Evolutionary conservation across 2,329 filamentous ascomycete species (phyloP), one percentile per base, ranked within the genome.

Genomic region (Myriosclerotinia curreyana): DNA sequence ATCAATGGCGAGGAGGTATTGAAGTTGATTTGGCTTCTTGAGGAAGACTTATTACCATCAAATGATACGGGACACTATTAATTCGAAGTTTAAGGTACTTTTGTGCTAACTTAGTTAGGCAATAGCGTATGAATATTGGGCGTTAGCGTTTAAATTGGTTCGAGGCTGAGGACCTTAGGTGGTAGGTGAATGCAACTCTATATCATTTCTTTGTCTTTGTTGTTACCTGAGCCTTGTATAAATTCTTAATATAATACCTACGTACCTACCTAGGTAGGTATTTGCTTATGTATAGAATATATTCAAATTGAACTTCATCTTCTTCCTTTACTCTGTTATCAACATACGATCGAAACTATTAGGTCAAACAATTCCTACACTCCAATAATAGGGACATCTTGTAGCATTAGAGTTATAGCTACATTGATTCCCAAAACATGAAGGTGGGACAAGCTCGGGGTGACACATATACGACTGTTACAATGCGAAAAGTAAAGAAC

Each of bases 401-500:
- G 25, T 22, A 28, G 25, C 4, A n/a, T 44, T 46, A 40, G 25
- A 58, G 54, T 22, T 17, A 58, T 20, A 48, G 42, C 42, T 48
- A 36, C 28, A 36, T 48, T 28, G 31, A 20, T 20, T 58, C 28
- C 40, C 40, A 34, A 58, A 48, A 58, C 28, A 48, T 48, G 5
- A 11, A 36, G 28, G 28, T 48, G 5, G 12, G 42, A 48, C 54
- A 58, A 58, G 34, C 9, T 36, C 54, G 28, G 54, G 14, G 42
- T 58, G 28, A 59, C 55, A 58, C 55, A 59, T 59, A 52, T 36
- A 46, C 55, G 42, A 48, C 15, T 22, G 42, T 59, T 59, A 25
- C 55, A 59, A 25, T 59, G 42, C 55, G 55, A 49, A 59, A 49
- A 59, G 28, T 34, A 34, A 36, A n/a, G 28, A 12, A n/a, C 55